These are phyloP conservation scores for Colletotrichum ledebouriae DNA, from an alignment of 2,329 filamentous ascomycete species.

Conservation along the genomic window DNA sequence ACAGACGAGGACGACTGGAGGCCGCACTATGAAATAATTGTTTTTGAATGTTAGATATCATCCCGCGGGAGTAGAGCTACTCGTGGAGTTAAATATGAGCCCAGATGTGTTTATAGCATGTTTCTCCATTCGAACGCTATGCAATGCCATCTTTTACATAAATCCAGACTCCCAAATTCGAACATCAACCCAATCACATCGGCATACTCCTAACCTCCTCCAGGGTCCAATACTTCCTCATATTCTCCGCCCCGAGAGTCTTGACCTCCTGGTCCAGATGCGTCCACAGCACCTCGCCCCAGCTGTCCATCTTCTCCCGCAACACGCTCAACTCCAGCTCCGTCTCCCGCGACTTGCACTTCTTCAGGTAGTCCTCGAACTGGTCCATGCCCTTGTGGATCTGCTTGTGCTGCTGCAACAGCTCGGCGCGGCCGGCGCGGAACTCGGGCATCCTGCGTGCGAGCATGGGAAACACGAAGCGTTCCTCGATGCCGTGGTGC, in stretches of 20 bases:
- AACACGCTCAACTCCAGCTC: slow-evolving; percentile 71
- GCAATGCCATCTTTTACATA: neutral
- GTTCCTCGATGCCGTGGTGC: slow-evolving; percentile 89
- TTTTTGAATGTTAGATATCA: slow-evolving; percentile 22
- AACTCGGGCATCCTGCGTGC: slow-evolving; percentile 86
- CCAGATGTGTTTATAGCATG: slow-evolving; percentile 28
- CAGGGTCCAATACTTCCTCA: slow-evolving; percentile 84
- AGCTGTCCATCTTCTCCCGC: slow-evolving; percentile 80
- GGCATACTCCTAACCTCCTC: slow-evolving; percentile 80
- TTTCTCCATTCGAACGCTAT: neutral
- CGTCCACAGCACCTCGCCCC: slow-evolving; percentile 82
- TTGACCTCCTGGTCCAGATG: slow-evolving; percentile 89
- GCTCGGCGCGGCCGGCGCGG: slow-evolving; percentile 62
- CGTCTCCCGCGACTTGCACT: slow-evolving; percentile 72
- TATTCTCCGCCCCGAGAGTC: slow-evolving; percentile 85
- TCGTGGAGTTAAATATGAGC: slow-evolving; percentile 11
- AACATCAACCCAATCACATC: slow-evolving; percentile 62
- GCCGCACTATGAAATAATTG: slow-evolving; percentile 3
- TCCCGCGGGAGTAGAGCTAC: neutral
- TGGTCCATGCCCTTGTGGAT: slow-evolving; percentile 83
- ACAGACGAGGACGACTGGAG: slow-evolving; percentile 5
- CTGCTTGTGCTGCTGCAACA: slow-evolving; percentile 80
- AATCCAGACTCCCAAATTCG: too few species aligned
- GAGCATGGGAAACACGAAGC: slow-evolving; percentile 82
- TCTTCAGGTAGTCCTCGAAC: slow-evolving; percentile 74